Conservation (phyloP, 2,329 filamentous ascomycete species). For the Epichloe coenophiala region DNA sequence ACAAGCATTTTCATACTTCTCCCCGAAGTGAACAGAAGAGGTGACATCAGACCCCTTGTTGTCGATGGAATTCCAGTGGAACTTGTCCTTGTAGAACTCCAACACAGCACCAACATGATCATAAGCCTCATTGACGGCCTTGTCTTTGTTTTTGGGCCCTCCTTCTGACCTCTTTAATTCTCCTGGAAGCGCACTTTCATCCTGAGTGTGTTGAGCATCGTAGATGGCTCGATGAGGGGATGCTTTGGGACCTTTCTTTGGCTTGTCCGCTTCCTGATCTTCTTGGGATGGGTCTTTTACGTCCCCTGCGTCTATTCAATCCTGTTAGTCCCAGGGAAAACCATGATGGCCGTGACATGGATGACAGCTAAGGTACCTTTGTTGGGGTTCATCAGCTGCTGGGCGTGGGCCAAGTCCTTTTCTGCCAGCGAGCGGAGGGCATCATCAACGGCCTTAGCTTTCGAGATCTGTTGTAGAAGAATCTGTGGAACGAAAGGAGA, state of each 20-base stretch:
- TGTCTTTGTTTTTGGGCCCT: constrained; percentile 24
- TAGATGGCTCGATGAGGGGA: constrained; percentile 29
- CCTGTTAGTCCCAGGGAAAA: background rate
- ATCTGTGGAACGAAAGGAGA: constrained; percentile 25
- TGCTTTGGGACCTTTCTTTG: constrained; percentile 10
- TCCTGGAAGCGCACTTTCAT: constrained; percentile 28
- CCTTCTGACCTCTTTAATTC: constrained; percentile 29
- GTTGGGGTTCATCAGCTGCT: constrained; percentile 13
- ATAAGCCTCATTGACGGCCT: constrained; percentile 33
- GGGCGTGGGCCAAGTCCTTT: constrained; percentile 25
- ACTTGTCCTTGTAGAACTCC: constrained; percentile 35
- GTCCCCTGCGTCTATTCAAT: background rate
- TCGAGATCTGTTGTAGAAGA: constrained; percentile 25
- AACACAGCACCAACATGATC: constrained; percentile 36
- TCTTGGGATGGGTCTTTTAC: background rate
- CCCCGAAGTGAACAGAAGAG: constrained; percentile 40
- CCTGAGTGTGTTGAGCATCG: constrained; percentile 25
- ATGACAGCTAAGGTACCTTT: constrained; percentile 7
- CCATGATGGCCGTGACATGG: background rate
- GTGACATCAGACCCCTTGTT: constrained; percentile 34
- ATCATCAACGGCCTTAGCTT: constrained; percentile 25
- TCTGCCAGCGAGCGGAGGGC: constrained; percentile 22
- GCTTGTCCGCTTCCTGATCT: background rate
- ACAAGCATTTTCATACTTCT: constrained; percentile 38
- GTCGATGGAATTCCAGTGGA: constrained; percentile 38